Evolutionary conservation across 2,329 filamentous ascomycete species (phyloP).

Genomic region (Leptographium galeiforme): DNA sequence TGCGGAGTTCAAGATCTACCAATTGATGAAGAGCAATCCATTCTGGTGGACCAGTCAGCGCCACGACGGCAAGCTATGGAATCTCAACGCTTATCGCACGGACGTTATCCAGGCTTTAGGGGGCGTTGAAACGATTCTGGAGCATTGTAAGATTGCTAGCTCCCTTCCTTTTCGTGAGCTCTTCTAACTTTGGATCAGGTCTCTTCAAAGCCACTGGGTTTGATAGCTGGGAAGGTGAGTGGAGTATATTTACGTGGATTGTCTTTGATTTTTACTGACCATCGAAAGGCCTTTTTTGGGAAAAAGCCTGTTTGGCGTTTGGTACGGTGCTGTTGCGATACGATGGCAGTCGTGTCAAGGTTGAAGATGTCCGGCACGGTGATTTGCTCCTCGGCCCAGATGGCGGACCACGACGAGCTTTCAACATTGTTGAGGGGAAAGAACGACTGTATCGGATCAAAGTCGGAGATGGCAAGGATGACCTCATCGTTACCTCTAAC

Average conservation of each 20-base stretch:
- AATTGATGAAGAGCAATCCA: slow-evolving; percentile 97
- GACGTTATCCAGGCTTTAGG: slow-evolving; percentile 94
- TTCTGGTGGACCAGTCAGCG: slow-evolving; percentile 99
- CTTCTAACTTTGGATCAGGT: background rate
- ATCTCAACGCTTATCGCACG: slow-evolving; percentile 74
- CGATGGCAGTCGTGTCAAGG: slow-evolving; percentile 28
- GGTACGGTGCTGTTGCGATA: slow-evolving; percentile 17
- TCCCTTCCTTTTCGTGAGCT: background rate
- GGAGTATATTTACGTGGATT: background rate
- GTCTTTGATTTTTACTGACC: background rate
- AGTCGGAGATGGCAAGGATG: slow-evolving; percentile 24
- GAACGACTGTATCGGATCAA: slow-evolving; percentile 32
- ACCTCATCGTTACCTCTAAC: slow-evolving; percentile 26
- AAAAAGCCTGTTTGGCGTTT: slow-evolving; percentile 36
- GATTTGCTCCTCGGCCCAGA: slow-evolving; percentile 35
- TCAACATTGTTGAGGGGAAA: slow-evolving; percentile 33
- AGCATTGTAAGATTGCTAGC: slow-evolving; percentile 51
- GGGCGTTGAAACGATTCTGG: slow-evolving; percentile 94
- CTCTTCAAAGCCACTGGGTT: slow-evolving; percentile 96
- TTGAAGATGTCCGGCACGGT: slow-evolving; percentile 34
- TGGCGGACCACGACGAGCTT: slow-evolving; percentile 30
- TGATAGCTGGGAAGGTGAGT: slow-evolving; percentile 76
- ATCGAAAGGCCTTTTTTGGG: slow-evolving; percentile 56
- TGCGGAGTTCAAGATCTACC: slow-evolving; percentile 96
- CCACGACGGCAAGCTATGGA: slow-evolving; percentile 96